Evolutionary conservation across 75 land plant species (phyloP).

Genomic region (Pinus taeda): DNA sequence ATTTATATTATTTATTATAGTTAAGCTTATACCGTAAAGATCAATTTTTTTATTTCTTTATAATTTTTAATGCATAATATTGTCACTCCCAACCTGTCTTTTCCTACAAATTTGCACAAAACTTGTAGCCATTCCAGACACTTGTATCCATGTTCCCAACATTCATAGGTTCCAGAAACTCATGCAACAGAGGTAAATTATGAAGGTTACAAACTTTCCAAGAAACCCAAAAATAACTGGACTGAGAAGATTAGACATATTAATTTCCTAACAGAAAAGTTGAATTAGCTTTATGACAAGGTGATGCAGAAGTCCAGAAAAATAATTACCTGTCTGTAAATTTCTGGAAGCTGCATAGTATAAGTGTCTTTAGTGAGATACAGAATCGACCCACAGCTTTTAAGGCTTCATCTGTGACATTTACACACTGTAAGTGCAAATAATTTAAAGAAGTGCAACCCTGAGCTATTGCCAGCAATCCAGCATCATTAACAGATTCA

Average conservation of each 20-base stretch:
- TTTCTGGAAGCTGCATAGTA: constrained; percentile 73
- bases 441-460: constrained; percentile 61
- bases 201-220: not conserved
- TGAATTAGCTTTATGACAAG: not conserved
- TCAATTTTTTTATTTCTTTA: too few relatives aligned
- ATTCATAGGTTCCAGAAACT: not conserved
- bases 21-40: too few relatives aligned
- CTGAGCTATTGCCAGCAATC: constrained; percentile 63
- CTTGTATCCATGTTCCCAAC: too few relatives aligned
- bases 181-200: not conserved
- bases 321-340: constrained; percentile 66
- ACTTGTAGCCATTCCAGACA: not conserved
- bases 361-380: constrained; percentile 55
- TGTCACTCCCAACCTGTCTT: too few relatives aligned
- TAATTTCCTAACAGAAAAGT: not conserved
- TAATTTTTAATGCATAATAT: too few relatives aligned
- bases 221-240: not conserved
- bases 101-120: not conserved
- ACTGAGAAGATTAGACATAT: not conserved
- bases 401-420: constrained; percentile 80
- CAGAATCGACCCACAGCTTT: constrained; percentile 63
- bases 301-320: too few relatives aligned
- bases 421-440: constrained; percentile 65
- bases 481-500: constrained; percentile 51
- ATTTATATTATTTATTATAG: too few relatives aligned